These are phyloP conservation scores for Paragyromitra xinjiangensis DNA, from an alignment of 495 filamentous ascomycete genomes.

Conservation along the genomic window DNA sequence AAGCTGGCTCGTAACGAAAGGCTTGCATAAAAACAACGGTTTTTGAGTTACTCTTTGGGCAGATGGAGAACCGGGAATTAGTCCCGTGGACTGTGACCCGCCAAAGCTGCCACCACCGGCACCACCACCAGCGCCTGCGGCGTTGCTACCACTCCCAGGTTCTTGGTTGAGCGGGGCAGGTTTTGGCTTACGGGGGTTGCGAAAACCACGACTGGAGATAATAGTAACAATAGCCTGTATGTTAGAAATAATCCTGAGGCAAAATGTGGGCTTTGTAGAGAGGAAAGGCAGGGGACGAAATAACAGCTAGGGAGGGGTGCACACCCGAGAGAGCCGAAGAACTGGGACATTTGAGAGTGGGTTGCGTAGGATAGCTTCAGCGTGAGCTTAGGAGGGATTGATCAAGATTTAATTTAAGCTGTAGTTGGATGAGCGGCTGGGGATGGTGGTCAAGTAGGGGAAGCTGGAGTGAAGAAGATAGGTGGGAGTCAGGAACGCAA, in stretches of 20 bases:
- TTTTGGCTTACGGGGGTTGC: constrained; percentile 47
- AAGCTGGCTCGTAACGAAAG: constrained; percentile 57
- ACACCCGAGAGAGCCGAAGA: constrained; percentile 51
- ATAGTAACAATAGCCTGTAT: constrained; percentile 19
- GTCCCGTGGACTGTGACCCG: constrained; percentile 21
- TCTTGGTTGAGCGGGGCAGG: constrained; percentile 46
- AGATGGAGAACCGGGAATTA: constrained; percentile 50
- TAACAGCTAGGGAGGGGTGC: not conserved
- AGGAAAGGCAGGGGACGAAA: not conserved
- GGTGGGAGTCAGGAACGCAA: not conserved
- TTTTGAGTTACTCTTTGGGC: constrained; percentile 54
- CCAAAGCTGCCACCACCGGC: constrained; percentile 17
- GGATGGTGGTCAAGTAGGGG: constrained; percentile 10
- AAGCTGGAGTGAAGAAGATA: constrained; percentile 8
- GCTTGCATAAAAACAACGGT: constrained; percentile 57
- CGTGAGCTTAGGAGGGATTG: constrained; percentile 29
- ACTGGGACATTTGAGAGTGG: constrained; percentile 45
- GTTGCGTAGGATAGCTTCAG: constrained; percentile 15
- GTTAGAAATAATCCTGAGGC: constrained; percentile 25
- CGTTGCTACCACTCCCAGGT: constrained; percentile 21
- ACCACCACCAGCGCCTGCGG: constrained; percentile 24
- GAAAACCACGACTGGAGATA: constrained; percentile 50
- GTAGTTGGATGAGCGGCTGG: constrained; percentile 8
- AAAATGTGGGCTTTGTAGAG: not conserved
- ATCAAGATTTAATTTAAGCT: constrained; percentile 5